A percentile compares a stretch with the other conserved stretches of the same genome.
Conservation (phyloP, 371 early-diverging fungal species). For the Thermomucor indicae-seudaticae region DNA sequence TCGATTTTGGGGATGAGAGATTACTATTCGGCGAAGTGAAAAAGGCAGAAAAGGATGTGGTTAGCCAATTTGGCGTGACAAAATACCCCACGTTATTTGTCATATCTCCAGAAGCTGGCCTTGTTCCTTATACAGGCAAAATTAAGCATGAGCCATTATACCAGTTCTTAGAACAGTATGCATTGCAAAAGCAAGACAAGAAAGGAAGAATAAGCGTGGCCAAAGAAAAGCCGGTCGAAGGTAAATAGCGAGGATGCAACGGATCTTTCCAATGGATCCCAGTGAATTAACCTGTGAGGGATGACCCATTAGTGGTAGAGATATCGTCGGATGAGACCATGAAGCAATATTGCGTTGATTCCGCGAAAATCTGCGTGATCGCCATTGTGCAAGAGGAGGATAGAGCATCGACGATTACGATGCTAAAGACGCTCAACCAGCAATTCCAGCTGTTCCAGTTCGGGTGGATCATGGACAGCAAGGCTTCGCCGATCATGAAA, state of each 20-base stretch:
- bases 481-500: conserved; percentile 45
- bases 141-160: conserved; percentile 53
- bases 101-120: conserved; percentile 36
- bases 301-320: conserved; percentile 12
- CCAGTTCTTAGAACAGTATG: conserved; percentile 57
- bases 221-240: no score
- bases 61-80: conserved; percentile 52
- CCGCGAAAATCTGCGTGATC: conserved; percentile 50
- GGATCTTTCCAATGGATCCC: no score
- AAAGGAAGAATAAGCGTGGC: neutral
- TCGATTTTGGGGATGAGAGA: conserved; percentile 60
- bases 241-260: no score
- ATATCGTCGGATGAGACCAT: neutral
- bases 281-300: no score
- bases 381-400: conserved; percentile 62
- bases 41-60: conserved; percentile 43
- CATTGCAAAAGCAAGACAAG: conserved; percentile 29
- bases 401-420: conserved; percentile 42
- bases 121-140: conserved; percentile 38
- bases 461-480: conserved; percentile 67
- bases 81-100: conserved; percentile 65
- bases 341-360: neutral
- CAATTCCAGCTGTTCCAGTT: conserved; percentile 37
- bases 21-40: conserved; percentile 74
- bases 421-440: conserved; percentile 45